phyloP scores from a whole-genome alignment of 768 basidiomycete genomes.

The Gymnopilus dilepis region DNA sequence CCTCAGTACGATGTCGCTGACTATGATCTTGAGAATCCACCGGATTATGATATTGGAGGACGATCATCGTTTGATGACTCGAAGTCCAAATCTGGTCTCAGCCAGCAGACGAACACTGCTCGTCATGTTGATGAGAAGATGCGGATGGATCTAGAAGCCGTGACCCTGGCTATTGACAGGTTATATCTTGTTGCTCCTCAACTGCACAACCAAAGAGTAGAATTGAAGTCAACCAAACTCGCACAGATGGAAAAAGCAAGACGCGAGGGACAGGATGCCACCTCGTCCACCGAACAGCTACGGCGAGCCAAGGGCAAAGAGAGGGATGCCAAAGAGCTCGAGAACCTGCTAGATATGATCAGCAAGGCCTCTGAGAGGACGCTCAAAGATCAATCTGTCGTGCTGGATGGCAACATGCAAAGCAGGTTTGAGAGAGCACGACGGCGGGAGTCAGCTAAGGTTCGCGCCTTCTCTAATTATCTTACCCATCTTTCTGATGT shows the following conservation, averaged over 20 bases:
- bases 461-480: conserved; percentile 32
- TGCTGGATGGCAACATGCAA: conserved; percentile 66
- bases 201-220: conserved; percentile 91
- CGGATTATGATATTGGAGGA: conserved; percentile 56
- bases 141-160: conserved; percentile 82
- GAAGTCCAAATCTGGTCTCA: conserved; percentile 34
- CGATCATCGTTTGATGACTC: conserved; percentile 43
- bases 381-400: conserved; percentile 71
- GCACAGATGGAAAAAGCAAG: conserved; percentile 77
- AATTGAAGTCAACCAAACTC: conserved; percentile 74
- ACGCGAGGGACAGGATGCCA: conserved; percentile 39
- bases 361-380: conserved; percentile 73
- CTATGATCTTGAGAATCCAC: conserved; percentile 54
- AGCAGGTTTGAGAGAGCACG: conserved; percentile 58
- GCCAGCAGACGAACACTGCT: conserved; percentile 32
- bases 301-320: conserved; percentile 45
- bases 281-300: conserved; percentile 16
- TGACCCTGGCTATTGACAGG: conserved; percentile 89
- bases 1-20: conserved; percentile 59
- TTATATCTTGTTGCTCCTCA: conserved; percentile 88
- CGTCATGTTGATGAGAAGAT: conserved; percentile 72
- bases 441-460: conserved; percentile 68
- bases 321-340: conserved; percentile 60
- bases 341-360: conserved; percentile 72
- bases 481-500: not conserved